Evolutionary conservation across 768 basidiomycete species (phyloP), one percentile per base, ranked within the genome.

Genomic region (Tricholoma flavovirens): DNA sequence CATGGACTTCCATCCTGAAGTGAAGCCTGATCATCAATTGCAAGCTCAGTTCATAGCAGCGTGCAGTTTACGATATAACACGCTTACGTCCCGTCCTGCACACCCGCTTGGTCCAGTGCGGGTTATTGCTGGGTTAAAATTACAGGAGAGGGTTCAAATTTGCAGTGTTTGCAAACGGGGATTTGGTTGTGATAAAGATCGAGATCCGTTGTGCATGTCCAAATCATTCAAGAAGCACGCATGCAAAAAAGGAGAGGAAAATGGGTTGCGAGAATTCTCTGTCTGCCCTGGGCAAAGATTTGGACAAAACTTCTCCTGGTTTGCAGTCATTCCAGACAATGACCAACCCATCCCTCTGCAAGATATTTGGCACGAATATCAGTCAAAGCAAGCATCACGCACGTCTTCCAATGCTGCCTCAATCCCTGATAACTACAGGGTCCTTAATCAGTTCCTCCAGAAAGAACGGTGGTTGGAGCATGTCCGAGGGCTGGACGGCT

Each of bases 401-500:
- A 17, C 38, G 3, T 40, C 38, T 14, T 1, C 38, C n/a, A 7
- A 14, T 40, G 38, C 38, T 3, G 38, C 38, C 38, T 40, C 38
- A 6, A 40, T 40, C 38, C 38, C 38, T 6, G 38, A 40, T 17
- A 15, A 40, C n/a, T 40, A 40, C 38, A 14, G 38, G 14, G 38
- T 40, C 3, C 38, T 40, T 14, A 14, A 14, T 40, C 38, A 40
- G 38, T n/a, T 33, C 8, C 26, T 21, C 9, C 45, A 32, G 1
- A 3, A 57, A 15, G 30, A 53, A 14, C 49, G 51, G 29, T 51
- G 51, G 51, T 33, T 51, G 51, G 51, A 51, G 21, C 51, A 36
- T 36, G 51, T 51, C 11, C 10, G 14, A 22, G 33, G 29, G 11
- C 51, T 30, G 29, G 51, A 51, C 33, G 29, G 2, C 11, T 22